Percentiles rank a stretch among this genome's conserved stretches.
These are phyloP conservation scores for Ogataea haglerorum DNA, from an alignment of 805 yeast genomes.

Conservation along the genomic window DNA sequence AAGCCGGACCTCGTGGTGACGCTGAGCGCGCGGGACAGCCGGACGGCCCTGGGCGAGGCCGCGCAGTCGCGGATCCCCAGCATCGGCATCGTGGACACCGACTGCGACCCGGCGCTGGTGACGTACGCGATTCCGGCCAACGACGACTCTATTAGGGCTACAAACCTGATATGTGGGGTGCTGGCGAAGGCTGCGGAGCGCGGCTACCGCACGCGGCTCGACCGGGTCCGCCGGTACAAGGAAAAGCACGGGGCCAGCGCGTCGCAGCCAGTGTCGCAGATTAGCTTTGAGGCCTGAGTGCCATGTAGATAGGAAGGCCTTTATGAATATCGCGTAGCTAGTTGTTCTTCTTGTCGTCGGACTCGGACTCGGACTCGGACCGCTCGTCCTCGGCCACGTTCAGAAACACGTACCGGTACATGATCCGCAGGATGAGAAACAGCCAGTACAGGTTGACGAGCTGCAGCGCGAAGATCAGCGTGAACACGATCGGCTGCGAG, in stretches of 20 bases:
- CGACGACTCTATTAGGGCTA: conserved; percentile 84
- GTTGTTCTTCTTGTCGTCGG: conserved; percentile 26
- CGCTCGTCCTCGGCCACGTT: conserved; percentile 77
- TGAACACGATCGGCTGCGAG: conserved; percentile 85
- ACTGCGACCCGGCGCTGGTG: conserved; percentile 82
- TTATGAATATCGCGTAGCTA: conserved; percentile 2
- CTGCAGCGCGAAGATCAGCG: conserved; percentile 74
- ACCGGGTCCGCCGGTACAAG: conserved; percentile 35
- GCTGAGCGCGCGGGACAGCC: conserved; percentile 83
- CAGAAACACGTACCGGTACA: conserved; percentile 57
- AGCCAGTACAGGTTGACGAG: conserved; percentile 88
- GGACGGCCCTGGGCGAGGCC: conserved; percentile 79
- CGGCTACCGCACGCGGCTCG: conserved; percentile 62
- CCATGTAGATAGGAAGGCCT: conserved; percentile 8
- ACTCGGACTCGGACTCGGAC: conserved; percentile 66
- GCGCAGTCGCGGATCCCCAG: conserved; percentile 82
- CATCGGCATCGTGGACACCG: conserved; percentile 90
- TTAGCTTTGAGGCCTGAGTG: conserved; percentile 1
- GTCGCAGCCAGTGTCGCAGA: conserved; percentile 17
- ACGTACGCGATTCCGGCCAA: conserved; percentile 97
- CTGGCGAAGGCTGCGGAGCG: conserved; percentile 80
- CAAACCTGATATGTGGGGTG: conserved; percentile 76
- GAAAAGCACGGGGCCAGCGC: conserved; percentile 25
- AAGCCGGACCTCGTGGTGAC: conserved; percentile 88
- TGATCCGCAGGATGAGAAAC: conserved; percentile 72